Conservation (phyloP, 805 yeast species). For the Zygoascus biomembranicola region DNA sequence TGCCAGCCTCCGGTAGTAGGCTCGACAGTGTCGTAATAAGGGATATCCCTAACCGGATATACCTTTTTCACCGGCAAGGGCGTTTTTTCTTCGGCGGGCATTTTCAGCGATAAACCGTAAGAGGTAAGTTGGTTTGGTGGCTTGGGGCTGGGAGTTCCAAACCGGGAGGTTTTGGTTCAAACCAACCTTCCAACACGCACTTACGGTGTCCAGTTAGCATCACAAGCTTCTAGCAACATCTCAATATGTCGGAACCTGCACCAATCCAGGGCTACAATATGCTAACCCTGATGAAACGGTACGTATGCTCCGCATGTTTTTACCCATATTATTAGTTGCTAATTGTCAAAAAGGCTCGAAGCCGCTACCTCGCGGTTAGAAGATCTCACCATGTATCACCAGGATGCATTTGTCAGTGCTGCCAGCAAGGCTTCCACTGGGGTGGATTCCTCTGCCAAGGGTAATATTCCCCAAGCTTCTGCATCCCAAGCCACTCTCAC, state of each 20-base stretch:
- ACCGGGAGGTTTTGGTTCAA: background rate
- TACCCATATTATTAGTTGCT: background rate
- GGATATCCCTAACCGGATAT: constrained; percentile 23
- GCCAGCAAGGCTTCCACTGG: constrained; percentile 13
- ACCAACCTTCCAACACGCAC: background rate
- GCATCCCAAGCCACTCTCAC: constrained; percentile 14
- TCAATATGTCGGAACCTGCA: constrained; percentile 4
- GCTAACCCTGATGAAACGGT: constrained; percentile 67
- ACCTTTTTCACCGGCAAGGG: constrained; percentile 9
- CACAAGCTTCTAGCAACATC: too few species aligned
- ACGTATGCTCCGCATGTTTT: constrained; percentile 17
- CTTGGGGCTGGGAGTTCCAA: background rate
- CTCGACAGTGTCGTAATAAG: constrained; percentile 20
- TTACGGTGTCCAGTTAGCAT: too few species aligned
- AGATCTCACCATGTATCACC: constrained; percentile 76
- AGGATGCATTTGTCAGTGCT: constrained; percentile 35
- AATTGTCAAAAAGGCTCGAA: constrained; percentile 47
- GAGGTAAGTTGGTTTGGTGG: background rate
- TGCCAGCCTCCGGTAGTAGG: constrained; percentile 45
- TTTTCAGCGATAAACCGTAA: background rate
- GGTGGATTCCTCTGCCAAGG: constrained; percentile 4
- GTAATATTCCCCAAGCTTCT: constrained; percentile 14
- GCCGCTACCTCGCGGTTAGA: constrained; percentile 91
- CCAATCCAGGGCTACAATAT: constrained; percentile 78
- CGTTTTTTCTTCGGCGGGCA: background rate